Evolutionary conservation across 345 rosid genomes (phyloP).

Genomic region (Balakata baccata): DNA sequence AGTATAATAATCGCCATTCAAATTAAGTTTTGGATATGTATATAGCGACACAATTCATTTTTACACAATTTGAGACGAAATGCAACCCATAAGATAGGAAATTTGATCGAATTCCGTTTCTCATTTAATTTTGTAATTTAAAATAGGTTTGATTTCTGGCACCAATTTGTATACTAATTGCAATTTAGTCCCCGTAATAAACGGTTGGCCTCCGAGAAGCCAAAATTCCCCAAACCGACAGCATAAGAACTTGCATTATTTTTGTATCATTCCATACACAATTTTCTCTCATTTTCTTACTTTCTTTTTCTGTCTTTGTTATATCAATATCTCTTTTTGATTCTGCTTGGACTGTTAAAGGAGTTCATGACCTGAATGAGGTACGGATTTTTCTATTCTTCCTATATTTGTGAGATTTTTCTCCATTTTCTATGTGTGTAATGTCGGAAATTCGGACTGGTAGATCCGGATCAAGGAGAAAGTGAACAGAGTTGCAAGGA

Average conservation of each 20-base stretch:
- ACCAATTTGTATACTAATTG: neutral
- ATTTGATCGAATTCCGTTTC: too few relatives aligned
- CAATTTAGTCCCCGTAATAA: constrained; percentile 1
- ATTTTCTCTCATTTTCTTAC: neutral
- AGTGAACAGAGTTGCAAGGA: neutral
- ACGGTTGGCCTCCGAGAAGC: constrained; percentile 4
- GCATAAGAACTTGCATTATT: neutral
- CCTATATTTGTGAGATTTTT: neutral
- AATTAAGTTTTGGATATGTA: too few relatives aligned
- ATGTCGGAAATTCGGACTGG: constrained; percentile 19
- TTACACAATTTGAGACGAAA: too few relatives aligned
- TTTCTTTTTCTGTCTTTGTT: neutral
- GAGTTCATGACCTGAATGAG: constrained; percentile 18
- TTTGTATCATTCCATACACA: neutral
- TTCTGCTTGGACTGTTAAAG: neutral
- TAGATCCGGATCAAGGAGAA: constrained; percentile 50
- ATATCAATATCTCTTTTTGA: neutral
- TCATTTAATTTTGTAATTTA: too few relatives aligned
- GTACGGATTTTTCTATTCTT: neutral
- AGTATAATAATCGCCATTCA: too few relatives aligned
- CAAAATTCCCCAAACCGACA: constrained; percentile 10
- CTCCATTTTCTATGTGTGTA: neutral
- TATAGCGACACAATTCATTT: too few relatives aligned
- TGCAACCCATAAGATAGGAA: too few relatives aligned
- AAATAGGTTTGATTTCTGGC: neutral